Conservation (phyloP, 2,329 filamentous ascomycete genomes). For the Colletotrichum endophyticum region DNA sequence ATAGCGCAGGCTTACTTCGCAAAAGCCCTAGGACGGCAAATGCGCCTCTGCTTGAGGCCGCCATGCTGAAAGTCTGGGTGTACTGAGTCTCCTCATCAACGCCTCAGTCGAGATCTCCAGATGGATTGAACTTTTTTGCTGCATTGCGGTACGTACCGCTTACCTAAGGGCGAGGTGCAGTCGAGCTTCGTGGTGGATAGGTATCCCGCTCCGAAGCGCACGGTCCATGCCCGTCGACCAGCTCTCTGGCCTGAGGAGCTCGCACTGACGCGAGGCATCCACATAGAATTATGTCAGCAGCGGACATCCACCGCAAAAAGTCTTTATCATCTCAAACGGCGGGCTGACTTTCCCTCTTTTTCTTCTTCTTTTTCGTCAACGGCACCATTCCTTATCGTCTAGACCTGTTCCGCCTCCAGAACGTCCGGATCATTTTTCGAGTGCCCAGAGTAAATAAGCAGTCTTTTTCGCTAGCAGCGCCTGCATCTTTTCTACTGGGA, state of each 20-base stretch:
- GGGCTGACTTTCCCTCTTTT: conserved; percentile 20
- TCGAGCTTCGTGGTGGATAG: not conserved
- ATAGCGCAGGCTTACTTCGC: conserved; percentile 46
- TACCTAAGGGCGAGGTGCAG: conserved; percentile 5
- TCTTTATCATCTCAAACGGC: conserved; percentile 14
- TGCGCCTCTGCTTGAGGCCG: conserved; percentile 62
- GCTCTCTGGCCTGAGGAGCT: not conserved
- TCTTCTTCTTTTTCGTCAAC: conserved; percentile 47
- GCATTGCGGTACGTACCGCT: conserved; percentile 28
- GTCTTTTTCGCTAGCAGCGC: conserved; percentile 99
- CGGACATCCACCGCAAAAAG: not conserved
- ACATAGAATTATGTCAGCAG: conserved; percentile 3
- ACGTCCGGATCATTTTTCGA: conserved; percentile 88
- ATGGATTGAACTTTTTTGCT: conserved; percentile 32
- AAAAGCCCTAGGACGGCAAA: conserved; percentile 53
- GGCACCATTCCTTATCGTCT: conserved; percentile 97
- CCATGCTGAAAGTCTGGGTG: conserved; percentile 43
- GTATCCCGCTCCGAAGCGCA: not conserved
- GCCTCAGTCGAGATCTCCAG: conserved; percentile 15
- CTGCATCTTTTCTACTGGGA: conserved; percentile 75
- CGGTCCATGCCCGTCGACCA: not conserved
- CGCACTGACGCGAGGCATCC: not conserved
- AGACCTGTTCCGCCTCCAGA: conserved; percentile 70
- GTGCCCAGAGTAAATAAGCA: conserved; percentile 83
- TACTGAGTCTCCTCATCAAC: conserved; percentile 9